phyloP scores from a whole-genome alignment of 108 stramenopile species.

The Epithemia pelagica region DNA sequence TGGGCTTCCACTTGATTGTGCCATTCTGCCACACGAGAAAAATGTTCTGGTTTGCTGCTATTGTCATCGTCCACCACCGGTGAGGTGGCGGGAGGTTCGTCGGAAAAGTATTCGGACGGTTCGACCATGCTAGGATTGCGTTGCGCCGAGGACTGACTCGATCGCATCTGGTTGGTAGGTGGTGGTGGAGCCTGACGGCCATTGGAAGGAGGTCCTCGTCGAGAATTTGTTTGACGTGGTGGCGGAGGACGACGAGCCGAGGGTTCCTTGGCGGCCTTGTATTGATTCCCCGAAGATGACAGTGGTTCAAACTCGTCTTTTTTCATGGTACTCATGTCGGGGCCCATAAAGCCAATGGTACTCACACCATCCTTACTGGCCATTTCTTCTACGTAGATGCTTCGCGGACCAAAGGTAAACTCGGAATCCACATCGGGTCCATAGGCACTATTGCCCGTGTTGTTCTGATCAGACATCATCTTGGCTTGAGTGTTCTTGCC shows the following conservation, averaged over 20 bases:
- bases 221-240: background rate
- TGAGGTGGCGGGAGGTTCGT: background rate
- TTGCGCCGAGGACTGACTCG: too few relatives aligned
- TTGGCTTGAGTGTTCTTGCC: too few relatives aligned
- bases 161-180: too few relatives aligned
- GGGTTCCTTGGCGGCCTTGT: background rate
- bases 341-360: background rate
- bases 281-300: background rate
- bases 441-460: background rate
- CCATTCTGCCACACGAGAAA: background rate
- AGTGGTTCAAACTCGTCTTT: background rate
- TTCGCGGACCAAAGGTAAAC: background rate
- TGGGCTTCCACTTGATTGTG: background rate
- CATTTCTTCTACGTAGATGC: background rate
- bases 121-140: background rate
- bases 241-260: background rate
- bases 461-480: too few relatives aligned
- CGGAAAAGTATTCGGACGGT: background rate
- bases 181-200: background rate
- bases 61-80: background rate
- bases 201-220: background rate
- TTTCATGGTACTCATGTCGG: background rate
- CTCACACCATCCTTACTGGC: background rate
- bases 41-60: background rate
- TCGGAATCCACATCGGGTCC: background rate